Percentiles rank a stretch among this genome's conserved stretches.
Evolutionary conservation across 2,329 filamentous ascomycete species (phyloP).

Genomic region (Huntiella abstrusa): DNA sequence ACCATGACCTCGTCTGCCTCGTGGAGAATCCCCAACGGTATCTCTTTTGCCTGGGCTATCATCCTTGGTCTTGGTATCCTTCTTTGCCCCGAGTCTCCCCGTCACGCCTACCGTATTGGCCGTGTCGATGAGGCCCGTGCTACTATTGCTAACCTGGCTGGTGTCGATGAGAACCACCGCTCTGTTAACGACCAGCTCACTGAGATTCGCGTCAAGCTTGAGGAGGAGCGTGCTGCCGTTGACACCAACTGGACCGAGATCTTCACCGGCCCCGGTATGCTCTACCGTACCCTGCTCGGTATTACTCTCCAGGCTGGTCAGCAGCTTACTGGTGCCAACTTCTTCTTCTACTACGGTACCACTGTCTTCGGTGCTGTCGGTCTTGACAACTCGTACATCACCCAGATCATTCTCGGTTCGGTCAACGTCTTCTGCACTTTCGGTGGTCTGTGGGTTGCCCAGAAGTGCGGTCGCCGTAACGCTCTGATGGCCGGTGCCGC

Average conservation of each 20-base stretch:
- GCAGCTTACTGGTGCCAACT: slow-evolving; percentile 50
- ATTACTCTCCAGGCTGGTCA: slow-evolving; percentile 45
- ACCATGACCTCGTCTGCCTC: slow-evolving; percentile 25
- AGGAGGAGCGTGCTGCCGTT: slow-evolving; percentile 28
- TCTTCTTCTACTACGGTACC: slow-evolving; percentile 48
- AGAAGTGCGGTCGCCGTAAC: slow-evolving; percentile 43
- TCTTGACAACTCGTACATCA: slow-evolving; percentile 44
- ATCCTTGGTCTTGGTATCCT: slow-evolving; percentile 31
- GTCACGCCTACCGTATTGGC: slow-evolving; percentile 30
- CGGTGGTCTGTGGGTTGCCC: slow-evolving; percentile 43
- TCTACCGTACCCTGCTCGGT: slow-evolving; percentile 43
- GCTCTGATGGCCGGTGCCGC: slow-evolving; percentile 43
- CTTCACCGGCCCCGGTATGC: slow-evolving; percentile 48
- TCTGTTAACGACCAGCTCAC: slow-evolving; percentile 28
- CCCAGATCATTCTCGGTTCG: slow-evolving; percentile 46
- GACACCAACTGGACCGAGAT: slow-evolving; percentile 37
- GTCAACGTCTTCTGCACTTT: slow-evolving; percentile 53
- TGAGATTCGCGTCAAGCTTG: slow-evolving; percentile 32
- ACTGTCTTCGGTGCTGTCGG: slow-evolving; percentile 49
- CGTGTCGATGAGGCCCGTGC: slow-evolving; percentile 27
- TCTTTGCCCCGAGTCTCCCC: slow-evolving; percentile 35
- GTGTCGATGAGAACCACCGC: slow-evolving; percentile 21
- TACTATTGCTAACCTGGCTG: slow-evolving; percentile 28
- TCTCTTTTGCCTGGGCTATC: slow-evolving; percentile 37
- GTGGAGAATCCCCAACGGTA: slow-evolving; percentile 43